A percentile compares a stretch with the other conserved stretches of the same genome.
Conservation (phyloP, 2,329 filamentous ascomycete genomes). For the Penicillium expansum region DNA sequence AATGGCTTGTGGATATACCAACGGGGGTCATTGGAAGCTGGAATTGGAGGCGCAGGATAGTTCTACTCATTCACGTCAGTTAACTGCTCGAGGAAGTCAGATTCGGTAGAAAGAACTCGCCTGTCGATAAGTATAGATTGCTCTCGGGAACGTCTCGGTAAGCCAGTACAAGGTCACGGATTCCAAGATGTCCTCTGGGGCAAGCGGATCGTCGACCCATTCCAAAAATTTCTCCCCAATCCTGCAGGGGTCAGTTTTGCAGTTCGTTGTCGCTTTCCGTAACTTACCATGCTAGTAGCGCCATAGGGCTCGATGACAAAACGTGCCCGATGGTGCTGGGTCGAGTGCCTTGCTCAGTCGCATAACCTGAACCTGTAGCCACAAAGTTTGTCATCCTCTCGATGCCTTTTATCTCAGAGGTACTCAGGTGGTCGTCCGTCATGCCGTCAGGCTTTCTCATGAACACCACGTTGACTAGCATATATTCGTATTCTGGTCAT, state of each 20-base stretch:
- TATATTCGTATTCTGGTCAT: constrained; percentile 6
- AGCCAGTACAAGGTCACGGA: constrained; percentile 40
- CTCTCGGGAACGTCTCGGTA: constrained; percentile 37
- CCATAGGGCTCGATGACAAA: constrained; percentile 32
- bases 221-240: constrained; percentile 40
- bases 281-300: constrained; percentile 33
- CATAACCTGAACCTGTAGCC: constrained; percentile 25
- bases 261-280: not conserved
- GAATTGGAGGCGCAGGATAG: constrained; percentile 18
- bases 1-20: constrained; percentile 45
- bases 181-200: constrained; percentile 34
- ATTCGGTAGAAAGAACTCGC: constrained; percentile 12
- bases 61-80: constrained; percentile 6
- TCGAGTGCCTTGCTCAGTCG: constrained; percentile 31
- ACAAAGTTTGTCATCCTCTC: constrained; percentile 21
- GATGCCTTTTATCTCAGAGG: constrained; percentile 32
- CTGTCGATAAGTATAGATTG: constrained; percentile 35
- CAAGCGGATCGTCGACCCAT: constrained; percentile 37
- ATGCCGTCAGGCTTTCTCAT: constrained; percentile 24
- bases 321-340: constrained; percentile 37
- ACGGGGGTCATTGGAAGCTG: constrained; percentile 20
- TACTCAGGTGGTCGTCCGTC: constrained; percentile 22
- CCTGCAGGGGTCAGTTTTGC: constrained; percentile 27
- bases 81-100: not conserved
- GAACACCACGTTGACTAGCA: constrained; percentile 30